Evolutionary conservation across 306 rosid species (phyloP).

Genomic region (Carpinus fangiana): DNA sequence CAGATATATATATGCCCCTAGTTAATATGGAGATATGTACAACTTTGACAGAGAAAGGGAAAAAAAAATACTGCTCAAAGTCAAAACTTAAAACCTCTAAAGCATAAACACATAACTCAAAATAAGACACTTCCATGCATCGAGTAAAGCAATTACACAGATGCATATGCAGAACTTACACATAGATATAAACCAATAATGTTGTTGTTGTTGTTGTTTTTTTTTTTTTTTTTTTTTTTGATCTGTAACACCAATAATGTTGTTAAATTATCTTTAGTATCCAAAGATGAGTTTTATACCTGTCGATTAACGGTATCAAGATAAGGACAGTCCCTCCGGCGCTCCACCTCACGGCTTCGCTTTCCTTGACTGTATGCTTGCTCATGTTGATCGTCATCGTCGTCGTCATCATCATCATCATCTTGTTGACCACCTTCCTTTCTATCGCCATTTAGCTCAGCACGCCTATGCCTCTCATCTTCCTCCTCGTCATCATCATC

Average conservation of each 20-base stretch:
- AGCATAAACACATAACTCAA: slow-evolving; percentile 11
- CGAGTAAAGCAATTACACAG: not conserved
- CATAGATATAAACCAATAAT: not conserved
- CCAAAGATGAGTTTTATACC: slow-evolving; percentile 43
- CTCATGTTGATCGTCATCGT: slow-evolving; percentile 48
- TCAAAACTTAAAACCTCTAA: slow-evolving; percentile 87
- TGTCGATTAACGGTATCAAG: slow-evolving; percentile 95
- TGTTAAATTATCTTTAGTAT: not conserved
- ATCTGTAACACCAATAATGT: not conserved
- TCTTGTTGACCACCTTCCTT: slow-evolving; percentile 34
- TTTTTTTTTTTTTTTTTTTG: no score
- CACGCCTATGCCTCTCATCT: not conserved
- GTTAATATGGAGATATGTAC: slow-evolving; percentile 71
- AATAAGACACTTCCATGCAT: not conserved
- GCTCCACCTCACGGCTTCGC: slow-evolving; percentile 72
- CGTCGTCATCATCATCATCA: slow-evolving; percentile 52
- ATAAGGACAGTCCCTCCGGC: slow-evolving; percentile 94
- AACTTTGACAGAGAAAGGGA: slow-evolving; percentile 74
- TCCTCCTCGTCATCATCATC: slow-evolving; percentile 60
- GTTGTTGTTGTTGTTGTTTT: not conserved
- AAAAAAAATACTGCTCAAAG: slow-evolving; percentile 86
- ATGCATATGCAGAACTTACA: not conserved
- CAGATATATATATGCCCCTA: not conserved
- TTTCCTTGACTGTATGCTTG: slow-evolving; percentile 43
- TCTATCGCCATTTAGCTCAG: slow-evolving; percentile 3